A percentile compares a stretch with the other conserved stretches of the same genome.
These are phyloP conservation scores for Heliocybe sulcata DNA, from an alignment of 1,284 basidiomycete genomes.

Conservation along the genomic window DNA sequence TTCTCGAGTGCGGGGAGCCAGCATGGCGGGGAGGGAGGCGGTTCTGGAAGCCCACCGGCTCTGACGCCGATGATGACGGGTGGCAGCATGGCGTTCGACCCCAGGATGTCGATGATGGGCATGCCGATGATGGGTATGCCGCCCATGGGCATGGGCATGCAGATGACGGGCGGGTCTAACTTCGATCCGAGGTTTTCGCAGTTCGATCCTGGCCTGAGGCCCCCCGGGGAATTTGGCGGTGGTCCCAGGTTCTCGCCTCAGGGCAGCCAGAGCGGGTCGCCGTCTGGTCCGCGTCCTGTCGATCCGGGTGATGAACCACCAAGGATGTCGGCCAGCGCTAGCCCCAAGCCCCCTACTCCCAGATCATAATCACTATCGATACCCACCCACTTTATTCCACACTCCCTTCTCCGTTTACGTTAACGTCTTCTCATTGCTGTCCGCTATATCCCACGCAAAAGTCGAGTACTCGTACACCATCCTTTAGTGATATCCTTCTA, in stretches of 20 bases:
- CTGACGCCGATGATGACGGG: constrained; percentile 56
- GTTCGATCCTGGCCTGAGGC: constrained; percentile 11
- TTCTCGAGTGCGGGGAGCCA: constrained; percentile 78
- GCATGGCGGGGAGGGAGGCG: constrained; percentile 43
- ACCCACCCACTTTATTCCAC: background rate
- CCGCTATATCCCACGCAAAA: background rate
- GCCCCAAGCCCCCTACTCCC: constrained; percentile 5
- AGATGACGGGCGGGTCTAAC: constrained; percentile 47
- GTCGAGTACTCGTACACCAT: background rate
- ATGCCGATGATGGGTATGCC: constrained; percentile 18
- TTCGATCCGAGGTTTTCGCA: constrained; percentile 50
- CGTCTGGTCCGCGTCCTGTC: background rate
- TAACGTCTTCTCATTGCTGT: background rate
- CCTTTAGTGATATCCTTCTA: background rate
- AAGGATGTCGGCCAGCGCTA: constrained; percentile 7
- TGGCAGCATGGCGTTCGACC: constrained; percentile 33
- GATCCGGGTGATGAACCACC: constrained; percentile 9
- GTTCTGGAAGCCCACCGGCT: constrained; percentile 17
- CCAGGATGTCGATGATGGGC: constrained; percentile 50
- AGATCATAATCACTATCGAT: background rate
- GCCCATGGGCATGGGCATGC: constrained; percentile 25
- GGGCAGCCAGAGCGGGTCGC: background rate
- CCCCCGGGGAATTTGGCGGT: constrained; percentile 4
- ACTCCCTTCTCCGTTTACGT: background rate
- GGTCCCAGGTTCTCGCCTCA: constrained; percentile 3